A percentile compares a stretch with the other conserved stretches of the same genome.
Evolutionary conservation across 2,329 filamentous ascomycete genomes (phyloP).

Genomic region (Clonostachys byssicola): DNA sequence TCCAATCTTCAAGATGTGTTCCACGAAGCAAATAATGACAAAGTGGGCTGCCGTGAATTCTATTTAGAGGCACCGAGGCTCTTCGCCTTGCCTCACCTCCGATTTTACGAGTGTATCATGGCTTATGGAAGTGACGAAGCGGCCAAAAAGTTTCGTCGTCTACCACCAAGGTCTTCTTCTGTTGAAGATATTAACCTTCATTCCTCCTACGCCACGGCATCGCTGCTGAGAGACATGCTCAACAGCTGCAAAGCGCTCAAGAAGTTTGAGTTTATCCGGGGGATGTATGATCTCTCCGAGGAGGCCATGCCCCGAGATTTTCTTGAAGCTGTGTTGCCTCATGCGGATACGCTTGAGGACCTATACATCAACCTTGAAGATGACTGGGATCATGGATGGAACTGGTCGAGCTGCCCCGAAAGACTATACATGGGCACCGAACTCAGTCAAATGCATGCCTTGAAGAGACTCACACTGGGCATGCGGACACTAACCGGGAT

Average conservation of each 20-base stretch:
- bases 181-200: no score
- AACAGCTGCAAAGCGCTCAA: neutral
- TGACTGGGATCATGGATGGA: slow-evolving; percentile 1
- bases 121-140: no score
- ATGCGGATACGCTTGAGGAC: slow-evolving; percentile 3
- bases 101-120: no score
- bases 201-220: no score
- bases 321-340: slow-evolving; percentile 2
- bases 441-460: neutral
- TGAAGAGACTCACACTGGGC: neutral
- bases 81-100: no score
- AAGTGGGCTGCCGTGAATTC: no score
- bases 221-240: neutral
- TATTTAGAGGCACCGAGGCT: no score
- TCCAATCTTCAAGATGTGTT: no score
- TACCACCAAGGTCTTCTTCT: no score
- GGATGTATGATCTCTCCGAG: no score
- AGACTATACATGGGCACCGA: neutral
- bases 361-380: slow-evolving; percentile 5
- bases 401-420: neutral
- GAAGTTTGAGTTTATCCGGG: neutral
- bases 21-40: no score
- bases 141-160: no score
- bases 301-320: slow-evolving; percentile 1
- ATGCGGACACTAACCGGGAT: neutral